Evolutionary conservation across 257 asterid genomes (phyloP).

Genomic region (Plectranthus barbatus): DNA sequence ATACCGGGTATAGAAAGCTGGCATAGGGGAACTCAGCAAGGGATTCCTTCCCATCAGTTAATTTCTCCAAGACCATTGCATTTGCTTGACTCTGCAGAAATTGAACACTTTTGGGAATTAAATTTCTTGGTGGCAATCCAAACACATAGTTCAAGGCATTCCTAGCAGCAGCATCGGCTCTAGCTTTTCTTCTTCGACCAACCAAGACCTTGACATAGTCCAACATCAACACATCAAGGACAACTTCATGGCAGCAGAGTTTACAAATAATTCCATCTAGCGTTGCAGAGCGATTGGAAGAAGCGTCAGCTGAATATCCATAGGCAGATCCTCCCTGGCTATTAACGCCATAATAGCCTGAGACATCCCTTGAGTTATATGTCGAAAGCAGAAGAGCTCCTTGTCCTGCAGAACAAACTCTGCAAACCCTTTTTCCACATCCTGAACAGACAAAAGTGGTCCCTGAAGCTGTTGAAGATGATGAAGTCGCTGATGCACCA

Average conservation of each 20-base stretch:
- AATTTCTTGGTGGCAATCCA: constrained; percentile 39
- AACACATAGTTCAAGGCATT: constrained; percentile 54
- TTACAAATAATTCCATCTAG: constrained; percentile 71
- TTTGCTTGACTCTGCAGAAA: constrained; percentile 27
- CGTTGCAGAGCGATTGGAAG: constrained; percentile 50
- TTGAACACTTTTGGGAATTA: constrained; percentile 29
- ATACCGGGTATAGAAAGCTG: constrained; percentile 87
- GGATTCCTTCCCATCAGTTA: constrained; percentile 75
- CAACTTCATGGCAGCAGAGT: constrained; percentile 70
- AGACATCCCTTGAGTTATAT: constrained; percentile 44
- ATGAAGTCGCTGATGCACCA: constrained; percentile 24
- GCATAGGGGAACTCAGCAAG: constrained; percentile 94
- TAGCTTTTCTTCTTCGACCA: constrained; percentile 53
- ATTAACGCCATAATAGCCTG: constrained; percentile 40
- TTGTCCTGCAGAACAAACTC: constrained; percentile 87
- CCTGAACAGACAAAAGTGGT: constrained; percentile 52
- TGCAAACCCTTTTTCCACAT: constrained; percentile 73
- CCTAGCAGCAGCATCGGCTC: constrained; percentile 58
- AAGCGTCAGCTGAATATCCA: constrained; percentile 49
- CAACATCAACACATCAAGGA: constrained; percentile 66
- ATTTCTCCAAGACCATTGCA: constrained; percentile 33
- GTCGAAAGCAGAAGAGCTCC: constrained; percentile 67
- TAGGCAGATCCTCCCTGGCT: constrained; percentile 66
- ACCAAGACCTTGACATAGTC: constrained; percentile 79
- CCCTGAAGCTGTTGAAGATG: constrained; percentile 35